Percentiles rank a stretch among this genome's conserved stretches.
phyloP scores from a whole-genome alignment of 139 green algal genomes.

The Chlorella sp. region DNA sequence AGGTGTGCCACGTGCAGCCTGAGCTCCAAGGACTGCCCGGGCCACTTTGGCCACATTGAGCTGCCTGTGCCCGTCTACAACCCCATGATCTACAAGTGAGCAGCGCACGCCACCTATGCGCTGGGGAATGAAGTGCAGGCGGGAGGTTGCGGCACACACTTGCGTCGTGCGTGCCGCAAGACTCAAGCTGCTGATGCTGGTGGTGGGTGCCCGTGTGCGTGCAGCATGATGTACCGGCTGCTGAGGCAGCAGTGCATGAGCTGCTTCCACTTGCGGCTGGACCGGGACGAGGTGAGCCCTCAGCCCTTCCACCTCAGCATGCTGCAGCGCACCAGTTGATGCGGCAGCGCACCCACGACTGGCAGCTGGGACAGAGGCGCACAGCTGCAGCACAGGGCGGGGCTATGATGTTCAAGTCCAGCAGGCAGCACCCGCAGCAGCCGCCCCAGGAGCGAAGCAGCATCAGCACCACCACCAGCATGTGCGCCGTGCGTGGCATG shows the following conservation, averaged over 20 bases:
- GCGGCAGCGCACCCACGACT: not conserved
- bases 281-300: conserved; percentile 46
- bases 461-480: not conserved
- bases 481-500: not conserved
- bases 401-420: too few relatives aligned
- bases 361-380: not conserved
- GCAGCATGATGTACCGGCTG: conserved; percentile 82
- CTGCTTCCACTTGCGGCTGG: conserved; percentile 88
- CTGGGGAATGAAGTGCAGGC: too few relatives aligned
- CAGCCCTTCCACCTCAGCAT: not conserved
- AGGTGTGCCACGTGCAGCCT: conserved; percentile 87
- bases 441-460: not conserved
- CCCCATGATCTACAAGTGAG: conserved; percentile 85
- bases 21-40: conserved; percentile 68
- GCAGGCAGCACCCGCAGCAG: too few relatives aligned
- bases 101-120: too few relatives aligned
- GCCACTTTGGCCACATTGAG: conserved; percentile 97
- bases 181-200: too few relatives aligned
- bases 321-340: not conserved
- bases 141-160: too few relatives aligned
- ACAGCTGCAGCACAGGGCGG: too few relatives aligned
- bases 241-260: conserved; percentile 77
- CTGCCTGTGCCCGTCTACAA: conserved; percentile 97
- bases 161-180: too few relatives aligned
- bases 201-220: too few relatives aligned